Evolutionary conservation across 164 flowering plant genomes (phyloP), one percentile per base, ranked within the genome.

Genomic region (Nymphaea colorata): DNA sequence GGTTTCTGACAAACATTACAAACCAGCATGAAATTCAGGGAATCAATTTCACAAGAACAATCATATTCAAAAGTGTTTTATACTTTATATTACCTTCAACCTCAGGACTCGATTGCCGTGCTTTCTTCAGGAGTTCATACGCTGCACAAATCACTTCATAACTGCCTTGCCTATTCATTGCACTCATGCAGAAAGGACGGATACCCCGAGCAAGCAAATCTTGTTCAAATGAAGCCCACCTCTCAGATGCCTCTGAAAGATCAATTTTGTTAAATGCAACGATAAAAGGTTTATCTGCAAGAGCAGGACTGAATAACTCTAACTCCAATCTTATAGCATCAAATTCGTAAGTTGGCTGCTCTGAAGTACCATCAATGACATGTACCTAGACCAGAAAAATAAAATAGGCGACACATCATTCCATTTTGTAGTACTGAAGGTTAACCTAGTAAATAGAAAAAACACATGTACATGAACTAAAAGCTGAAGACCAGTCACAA

Each of bases 201-300:
- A 91, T 77, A 59, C 97, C 97, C 68, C 76, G 86, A 70, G 84
- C 78, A 78, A 76, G 81, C 61, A 91, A 71, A 15, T 36, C 72
- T 72, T 85, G 81, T 77, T 77, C 76, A 79, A 93, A 93, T 41
- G 84, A 76, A 61, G 77, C 70, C 98, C 98, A 93, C 64, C 79
- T 86, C 55, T 88, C 91, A 75, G 76, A 80, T 76, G 95, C 96
- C 60, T 93, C 97, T 45, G 93, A 93, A 74, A 91, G 91, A 77
- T 93, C 98, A 96, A 91, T 89, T 79, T 91, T 93, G 79, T 93
- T 93, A 70, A 65, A 93, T 7, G 88, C 96, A 72, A 93, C 93
- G 71, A 93, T 7, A 65, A 68, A 93, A 66, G 97, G 95, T 79
- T 91, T 93, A 73, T 84, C 89, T 66, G 90, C 81, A 72, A 91